These are phyloP conservation scores for Phyllosticta paracitricarpa DNA, from an alignment of 2,329 filamentous ascomycete genomes.

Conservation along the genomic window DNA sequence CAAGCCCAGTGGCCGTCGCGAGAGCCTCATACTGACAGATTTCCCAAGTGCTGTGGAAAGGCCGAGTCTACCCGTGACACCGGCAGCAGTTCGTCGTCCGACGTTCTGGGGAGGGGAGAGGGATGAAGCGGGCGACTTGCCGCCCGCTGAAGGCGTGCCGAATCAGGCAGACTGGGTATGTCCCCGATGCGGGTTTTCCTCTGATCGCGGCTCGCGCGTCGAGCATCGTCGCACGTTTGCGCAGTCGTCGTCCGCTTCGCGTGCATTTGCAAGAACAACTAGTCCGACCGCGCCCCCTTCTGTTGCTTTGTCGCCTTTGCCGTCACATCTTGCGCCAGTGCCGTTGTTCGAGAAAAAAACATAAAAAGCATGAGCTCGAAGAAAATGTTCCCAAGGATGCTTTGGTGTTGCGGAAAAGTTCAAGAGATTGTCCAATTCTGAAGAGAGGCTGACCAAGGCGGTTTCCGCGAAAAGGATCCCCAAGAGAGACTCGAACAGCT, in stretches of 20 bases:
- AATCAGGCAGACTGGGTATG: slow-evolving; percentile 91
- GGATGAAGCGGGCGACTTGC: slow-evolving; percentile 50
- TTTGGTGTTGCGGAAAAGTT: background rate
- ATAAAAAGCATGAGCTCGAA: background rate
- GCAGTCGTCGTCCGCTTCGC: background rate
- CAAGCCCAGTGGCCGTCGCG: slow-evolving; percentile 30
- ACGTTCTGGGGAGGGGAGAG: slow-evolving; percentile 58
- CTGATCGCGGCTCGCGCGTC: slow-evolving; percentile 5
- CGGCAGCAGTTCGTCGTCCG: slow-evolving; percentile 63
- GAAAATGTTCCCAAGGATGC: background rate
- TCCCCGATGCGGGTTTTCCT: slow-evolving; percentile 35
- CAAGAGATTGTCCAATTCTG: background rate
- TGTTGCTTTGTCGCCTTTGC: background rate
- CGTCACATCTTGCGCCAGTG: slow-evolving; percentile 3
- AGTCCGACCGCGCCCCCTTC: background rate
- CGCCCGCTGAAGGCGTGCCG: slow-evolving; percentile 72
- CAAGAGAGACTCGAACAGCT: slow-evolving; percentile 37
- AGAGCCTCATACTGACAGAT: slow-evolving; percentile 66
- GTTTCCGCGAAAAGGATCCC: slow-evolving; percentile 32
- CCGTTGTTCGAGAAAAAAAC: background rate
- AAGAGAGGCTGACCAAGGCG: slow-evolving; percentile 20
- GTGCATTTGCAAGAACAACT: background rate
- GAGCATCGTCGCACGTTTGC: background rate
- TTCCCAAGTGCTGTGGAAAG: slow-evolving; percentile 76
- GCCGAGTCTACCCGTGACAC: slow-evolving; percentile 83